phyloP scores from a whole-genome alignment of 2,329 filamentous ascomycete genomes.

The Xylariaceae sp. region DNA sequence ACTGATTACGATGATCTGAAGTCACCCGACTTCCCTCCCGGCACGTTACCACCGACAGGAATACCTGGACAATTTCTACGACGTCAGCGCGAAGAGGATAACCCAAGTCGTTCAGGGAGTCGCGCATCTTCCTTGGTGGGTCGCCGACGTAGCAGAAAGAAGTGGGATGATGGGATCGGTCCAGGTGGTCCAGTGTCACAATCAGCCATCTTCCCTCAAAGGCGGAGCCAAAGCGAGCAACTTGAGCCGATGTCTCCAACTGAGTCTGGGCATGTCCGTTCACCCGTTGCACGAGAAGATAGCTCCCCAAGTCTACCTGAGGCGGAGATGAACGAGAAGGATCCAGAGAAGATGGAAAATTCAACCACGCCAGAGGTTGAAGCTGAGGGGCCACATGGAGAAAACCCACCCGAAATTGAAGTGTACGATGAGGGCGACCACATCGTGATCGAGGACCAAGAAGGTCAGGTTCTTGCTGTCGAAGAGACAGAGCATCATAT shows the following conservation, averaged over 20 bases:
- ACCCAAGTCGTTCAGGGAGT: slow-evolving; percentile 46
- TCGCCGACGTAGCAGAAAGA: slow-evolving; percentile 57
- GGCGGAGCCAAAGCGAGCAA: slow-evolving; percentile 29
- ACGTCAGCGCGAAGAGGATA: slow-evolving; percentile 74
- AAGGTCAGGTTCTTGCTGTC: slow-evolving; percentile 79
- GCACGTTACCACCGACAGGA: slow-evolving; percentile 67
- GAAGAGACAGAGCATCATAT: slow-evolving; percentile 34
- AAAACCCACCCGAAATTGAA: slow-evolving; percentile 43
- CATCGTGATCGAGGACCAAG: slow-evolving; percentile 76
- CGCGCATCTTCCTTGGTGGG: slow-evolving; percentile 57
- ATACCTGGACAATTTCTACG: slow-evolving; percentile 74
- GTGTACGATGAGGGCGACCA: slow-evolving; percentile 78
- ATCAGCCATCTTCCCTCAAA: slow-evolving; percentile 78
- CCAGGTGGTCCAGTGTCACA: slow-evolving; percentile 85
- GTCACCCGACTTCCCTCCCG: slow-evolving; percentile 58
- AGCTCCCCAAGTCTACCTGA: slow-evolving; percentile 19
- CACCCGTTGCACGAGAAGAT: slow-evolving; percentile 18
- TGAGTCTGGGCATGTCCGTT: slow-evolving; percentile 9
- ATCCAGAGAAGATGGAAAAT: slow-evolving; percentile 21
- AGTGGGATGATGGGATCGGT: slow-evolving; percentile 65
- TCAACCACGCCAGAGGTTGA: not conserved
- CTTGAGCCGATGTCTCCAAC: slow-evolving; percentile 30
- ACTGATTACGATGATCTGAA: slow-evolving; percentile 65
- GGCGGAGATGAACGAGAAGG: slow-evolving; percentile 16
- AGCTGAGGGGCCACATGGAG: not conserved